Evolutionary conservation across 805 yeast genomes (phyloP).

Genomic region (Starmera pachycereana): DNA sequence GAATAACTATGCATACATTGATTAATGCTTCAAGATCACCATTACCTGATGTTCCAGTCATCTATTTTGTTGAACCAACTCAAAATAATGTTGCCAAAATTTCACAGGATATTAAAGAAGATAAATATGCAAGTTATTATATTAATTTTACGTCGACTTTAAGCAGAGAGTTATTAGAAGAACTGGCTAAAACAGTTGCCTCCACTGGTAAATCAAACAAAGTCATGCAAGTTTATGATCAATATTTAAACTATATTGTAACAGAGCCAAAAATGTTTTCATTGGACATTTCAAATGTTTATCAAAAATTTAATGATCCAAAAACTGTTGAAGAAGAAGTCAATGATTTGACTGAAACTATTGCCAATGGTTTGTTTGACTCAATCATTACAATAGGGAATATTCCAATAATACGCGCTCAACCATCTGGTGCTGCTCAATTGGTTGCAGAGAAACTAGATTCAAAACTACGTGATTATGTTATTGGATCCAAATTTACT

Average conservation of each 20-base stretch:
- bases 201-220: conserved; percentile 56
- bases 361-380: conserved; percentile 76
- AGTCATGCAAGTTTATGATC: conserved; percentile 87
- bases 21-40: conserved; percentile 67
- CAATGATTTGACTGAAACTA: conserved; percentile 51
- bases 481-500: conserved; percentile 45
- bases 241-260: conserved; percentile 83
- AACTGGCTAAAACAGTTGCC: conserved; percentile 77
- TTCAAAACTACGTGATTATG: conserved; percentile 73
- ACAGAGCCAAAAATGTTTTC: conserved; percentile 89
- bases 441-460: conserved; percentile 84
- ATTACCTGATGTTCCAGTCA: conserved; percentile 88
- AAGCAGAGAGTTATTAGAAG: conserved; percentile 72
- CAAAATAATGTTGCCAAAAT: conserved; percentile 61
- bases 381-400: conserved; percentile 66
- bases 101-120: conserved; percentile 60
- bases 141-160: conserved; percentile 81
- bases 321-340: conserved; percentile 66
- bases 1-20: conserved; percentile 82
- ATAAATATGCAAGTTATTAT: conserved; percentile 69
- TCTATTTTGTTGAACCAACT: conserved; percentile 87
- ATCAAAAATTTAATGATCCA: conserved; percentile 61
- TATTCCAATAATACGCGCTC: conserved; percentile 86
- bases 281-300: conserved; percentile 56
- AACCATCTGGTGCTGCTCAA: conserved; percentile 92